Evolutionary conservation across 2,329 filamentous ascomycete species (phyloP), one percentile per base, ranked within the genome.

Genomic region (Helminthosporium solani): DNA sequence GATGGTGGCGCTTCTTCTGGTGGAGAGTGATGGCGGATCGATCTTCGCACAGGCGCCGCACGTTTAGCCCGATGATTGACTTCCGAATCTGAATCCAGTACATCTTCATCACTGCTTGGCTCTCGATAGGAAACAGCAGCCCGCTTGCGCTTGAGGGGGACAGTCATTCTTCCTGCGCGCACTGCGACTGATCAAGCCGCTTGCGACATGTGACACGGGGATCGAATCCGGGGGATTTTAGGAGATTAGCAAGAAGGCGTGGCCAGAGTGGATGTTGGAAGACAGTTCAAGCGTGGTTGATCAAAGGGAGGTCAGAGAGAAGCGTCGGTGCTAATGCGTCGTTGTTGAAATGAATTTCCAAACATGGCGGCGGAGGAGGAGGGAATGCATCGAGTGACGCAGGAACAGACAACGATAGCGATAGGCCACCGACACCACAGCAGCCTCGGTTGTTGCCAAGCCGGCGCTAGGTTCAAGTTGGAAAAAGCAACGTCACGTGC

Each of bases 71-170:
- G 43, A 7, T 49, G 20, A 3, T 21, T 31, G 16, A 19, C 42
- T 11, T 54, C 58, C 1, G 49, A 25, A 7, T 47, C 60, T 16
- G 60, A 59, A 42, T 54, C 55, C 6, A 58, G 56, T 1, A 59
- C 15, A 20, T 63, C 64, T 4, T 68, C 65, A 19, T 67, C 63
- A 44, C 59, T 68, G 44, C 63, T 69, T 27, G 61, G 61, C 45
- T 71, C 68, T 42, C 58, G 64, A 42, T 71, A 71, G 23, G 67
- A 70, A 33, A 70, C 57, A 35, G 60, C 49, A 36, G 52, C 62
- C 37, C 67, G 56, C 52, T 66, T 70, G 56, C 68, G 67, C 53
- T 70, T 69, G 44, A 63, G 52, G 31, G 55, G 58, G 15, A 57
- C 40, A 9, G 31, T 31, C 40, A 42, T 42, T 12, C 12, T 34